phyloP scores from a whole-genome alignment of 2,329 filamentous ascomycete genomes.

The Trichophyton verrucosum region DNA sequence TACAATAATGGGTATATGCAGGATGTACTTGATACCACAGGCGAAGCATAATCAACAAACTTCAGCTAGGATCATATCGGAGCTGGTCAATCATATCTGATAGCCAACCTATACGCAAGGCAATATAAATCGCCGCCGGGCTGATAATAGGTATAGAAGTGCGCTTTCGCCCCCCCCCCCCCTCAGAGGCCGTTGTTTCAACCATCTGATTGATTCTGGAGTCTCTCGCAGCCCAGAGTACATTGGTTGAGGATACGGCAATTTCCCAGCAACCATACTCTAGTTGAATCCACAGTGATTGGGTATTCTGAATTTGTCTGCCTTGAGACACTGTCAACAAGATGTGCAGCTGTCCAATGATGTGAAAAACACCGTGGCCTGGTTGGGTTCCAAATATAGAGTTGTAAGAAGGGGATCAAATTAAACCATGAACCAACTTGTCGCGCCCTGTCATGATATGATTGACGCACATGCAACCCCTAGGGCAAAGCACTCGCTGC shows the following conservation, averaged over 20 bases:
- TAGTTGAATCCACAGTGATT: background rate
- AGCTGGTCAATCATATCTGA: background rate
- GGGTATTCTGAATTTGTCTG: background rate
- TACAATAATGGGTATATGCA: background rate
- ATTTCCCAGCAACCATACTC: background rate
- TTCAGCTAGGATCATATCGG: background rate
- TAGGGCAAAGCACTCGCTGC: background rate
- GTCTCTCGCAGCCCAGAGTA: background rate
- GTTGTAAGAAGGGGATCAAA: background rate
- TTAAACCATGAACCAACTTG: background rate
- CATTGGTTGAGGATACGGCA: background rate
- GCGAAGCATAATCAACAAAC: background rate
- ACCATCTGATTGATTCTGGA: background rate
- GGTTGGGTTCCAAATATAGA: background rate
- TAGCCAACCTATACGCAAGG: background rate
- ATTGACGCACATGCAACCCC: background rate
- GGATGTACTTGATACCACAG: background rate
- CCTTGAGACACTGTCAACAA: background rate
- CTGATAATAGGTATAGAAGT: background rate
- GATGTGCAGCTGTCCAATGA: background rate
- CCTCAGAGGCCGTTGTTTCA: background rate
- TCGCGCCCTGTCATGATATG: background rate
- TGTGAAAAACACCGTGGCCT: background rate
- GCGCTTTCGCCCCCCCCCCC: background rate
- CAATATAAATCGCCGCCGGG: background rate